Base-by-base conservation (phyloP, 306 rosid species). In the Phaseolus lunatus region DNA sequence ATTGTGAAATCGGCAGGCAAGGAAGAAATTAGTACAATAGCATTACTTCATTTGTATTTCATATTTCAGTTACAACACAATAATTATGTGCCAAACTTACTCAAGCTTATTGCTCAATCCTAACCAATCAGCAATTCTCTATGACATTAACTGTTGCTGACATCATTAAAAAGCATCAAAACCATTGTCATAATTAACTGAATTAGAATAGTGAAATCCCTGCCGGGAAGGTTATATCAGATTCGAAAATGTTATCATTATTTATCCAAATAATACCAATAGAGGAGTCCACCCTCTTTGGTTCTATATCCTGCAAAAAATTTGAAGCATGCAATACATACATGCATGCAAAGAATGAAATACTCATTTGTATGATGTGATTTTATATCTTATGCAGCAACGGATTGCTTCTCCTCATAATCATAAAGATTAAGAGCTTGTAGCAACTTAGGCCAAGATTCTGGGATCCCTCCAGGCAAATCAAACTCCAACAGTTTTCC, bases 391-490 rank as follows among this genome's bases (percentile, higher is more conserved):
- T 85, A 95, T 63, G 99, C 98, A 18, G 96, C 92, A 35, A 85
- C 89, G 50, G 92, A 89, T 70, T 59, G 92, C 84, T 90, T 89
- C 78, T 90, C 96, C 78, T 90, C 96, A 52, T 80, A 85, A 75
- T 95, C 97, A 83, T 92, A 92, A 27, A 92, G 97, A 87, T 88
- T 88, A 74, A 92, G 99, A 43, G 88, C 97, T 41, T 88, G 91
- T 56, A 95, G 88, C 84, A 95, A 84, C 87, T 90, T 95, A 16
- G 97, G 97, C 99, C 99, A 95, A 72, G 99, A 92, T 79, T 89
- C 97, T 1, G 96, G 96, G 79, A 95, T 95, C n/a, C 99, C 99
- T 70, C 99, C 99, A 5, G 97, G 99, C 19, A 95, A 84, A 43
- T 88, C 85, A 86, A 95, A 95, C 81, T 92, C 97, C 89, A 92